Conservation (phyloP, 2,329 filamentous ascomycete species). For the Colletotrichum cuscutae region DNA sequence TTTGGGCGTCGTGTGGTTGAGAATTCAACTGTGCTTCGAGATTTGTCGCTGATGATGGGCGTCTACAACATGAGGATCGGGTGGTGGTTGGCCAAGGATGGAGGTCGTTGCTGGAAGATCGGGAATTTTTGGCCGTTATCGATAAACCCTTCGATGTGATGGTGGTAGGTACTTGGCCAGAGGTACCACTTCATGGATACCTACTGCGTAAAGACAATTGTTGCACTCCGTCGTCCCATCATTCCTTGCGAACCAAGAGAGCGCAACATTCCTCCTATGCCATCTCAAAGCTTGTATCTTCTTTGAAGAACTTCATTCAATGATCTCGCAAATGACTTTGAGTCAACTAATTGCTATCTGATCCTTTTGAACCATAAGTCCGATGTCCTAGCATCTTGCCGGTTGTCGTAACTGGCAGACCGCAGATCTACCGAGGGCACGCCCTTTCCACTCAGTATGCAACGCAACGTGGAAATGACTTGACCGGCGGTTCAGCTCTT, state of each 20-base stretch:
- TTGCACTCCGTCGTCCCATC: neutral
- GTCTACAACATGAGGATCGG: neutral
- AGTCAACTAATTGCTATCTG: neutral
- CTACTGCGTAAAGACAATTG: neutral
- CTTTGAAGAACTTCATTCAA: neutral
- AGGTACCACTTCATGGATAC: neutral
- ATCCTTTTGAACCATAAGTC: neutral
- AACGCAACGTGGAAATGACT: neutral
- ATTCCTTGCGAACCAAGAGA: neutral
- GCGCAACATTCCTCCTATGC: neutral
- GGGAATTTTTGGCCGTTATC: conserved; percentile 34
- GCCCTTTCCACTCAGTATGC: neutral
- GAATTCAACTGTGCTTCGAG: neutral
- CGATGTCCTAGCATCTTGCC: neutral
- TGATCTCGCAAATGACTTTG: neutral
- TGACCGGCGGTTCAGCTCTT: neutral
- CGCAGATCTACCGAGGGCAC: conserved; percentile 3
- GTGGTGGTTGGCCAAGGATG: neutral
- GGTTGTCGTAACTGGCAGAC: neutral
- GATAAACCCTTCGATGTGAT: conserved; percentile 10
- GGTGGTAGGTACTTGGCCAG: neutral
- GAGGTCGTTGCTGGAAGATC: neutral
- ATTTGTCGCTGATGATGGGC: neutral
- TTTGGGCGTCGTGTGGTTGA: neutral
- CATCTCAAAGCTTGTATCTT: neutral